Base-by-base conservation (phyloP, 202 grass and related monocot genomes). In the Bolboschoenoplectus hybrid region DNA sequence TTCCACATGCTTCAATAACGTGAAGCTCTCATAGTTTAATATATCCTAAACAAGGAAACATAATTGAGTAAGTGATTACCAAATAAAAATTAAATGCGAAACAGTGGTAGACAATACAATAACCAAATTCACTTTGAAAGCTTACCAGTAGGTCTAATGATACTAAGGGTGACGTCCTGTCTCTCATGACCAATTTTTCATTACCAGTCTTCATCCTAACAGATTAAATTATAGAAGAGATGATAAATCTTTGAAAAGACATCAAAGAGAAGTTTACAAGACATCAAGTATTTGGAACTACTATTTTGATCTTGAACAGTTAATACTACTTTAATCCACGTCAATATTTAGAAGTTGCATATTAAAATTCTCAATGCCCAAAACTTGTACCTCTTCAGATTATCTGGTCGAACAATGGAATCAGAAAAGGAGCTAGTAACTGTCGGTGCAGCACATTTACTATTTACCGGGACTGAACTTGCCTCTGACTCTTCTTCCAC, bases 401-500 rank as follows among this genome's bases (percentile, higher is more conserved):
- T 80, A 60, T 80, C 75, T 80, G 53, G 7, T 20, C 7, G 75
- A 80, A 80, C 36, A 60, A 80, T 9, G 14, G 75, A 80, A 80
- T 43, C 35, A 43, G 53, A 58, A 43, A 80, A 41, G n/a, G 75
- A 61, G 38, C 75, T 80, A 60, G 75, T 41, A 80, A 80, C 75
- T 60, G 75, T 61, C 2, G 75, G 53, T 40, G 75, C 75, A 16
- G 36, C 14, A 5, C 52, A 57, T 80, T 60, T 80, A 80, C 53
- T 80, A 60, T 80, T 61, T 60, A 80, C 53, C 0, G 16, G 49
- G 63, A 89, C n/a, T 82, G 87, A 89, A 66, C 87, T 89, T 13
- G 87, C 87, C 44, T 89, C 75, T 26, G 87, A 89, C 81, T 89
- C 87, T 80, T 89, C 87, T 55, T 89, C 87, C 5, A 85, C 34